Evolutionary conservation across 345 rosid species (phyloP), one percentile per base, ranked within the genome.

Genomic region (Citrus sp.): DNA sequence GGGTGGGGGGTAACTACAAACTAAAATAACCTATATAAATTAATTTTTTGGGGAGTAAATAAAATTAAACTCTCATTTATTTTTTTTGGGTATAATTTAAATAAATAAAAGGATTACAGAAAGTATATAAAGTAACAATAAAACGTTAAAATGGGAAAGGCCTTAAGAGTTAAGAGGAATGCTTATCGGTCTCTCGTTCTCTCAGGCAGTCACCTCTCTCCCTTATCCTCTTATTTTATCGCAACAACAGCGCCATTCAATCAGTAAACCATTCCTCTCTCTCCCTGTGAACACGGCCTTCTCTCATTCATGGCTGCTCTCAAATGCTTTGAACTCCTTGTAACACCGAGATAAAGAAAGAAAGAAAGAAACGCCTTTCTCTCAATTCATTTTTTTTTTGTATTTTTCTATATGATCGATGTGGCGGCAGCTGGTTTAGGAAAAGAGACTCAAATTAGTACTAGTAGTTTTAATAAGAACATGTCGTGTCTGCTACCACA

Each of bases 401-500:
- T 16, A 16, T 16, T 74, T 67, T 18, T 38, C 7, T 54, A 4
- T 2, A 54, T 5, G 58, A 54, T 54, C 58, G 22, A 18, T 73
- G 76, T 35, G 66, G 73, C 27, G 22, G 55, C 67, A 5, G 49
- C 61, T 16, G 40, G 35, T 59, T 37, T 59, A 34, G 21, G 35
- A 59, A 30, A 14, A 30, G 35, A 22, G 12, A 24, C 46, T 12
- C 32, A 35, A n/a, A 73, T 16, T 19, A 19, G 56, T 51, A 54
- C 7, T 54, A 18, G 2, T 46, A 13, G 51, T 46, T 46, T 46
- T 12, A 35, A 25, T 42, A 42, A 3, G 62, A 42, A 67, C 73
- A 90, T 89, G 93, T 93, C 99, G 60, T 93, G 95, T 86, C 87
- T 95, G 37, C 85, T 95, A 74, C 98, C 95, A 7, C 97, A 90